Conservation (phyloP, 805 yeast genomes). For the Saturnispora zaruensis region DNA sequence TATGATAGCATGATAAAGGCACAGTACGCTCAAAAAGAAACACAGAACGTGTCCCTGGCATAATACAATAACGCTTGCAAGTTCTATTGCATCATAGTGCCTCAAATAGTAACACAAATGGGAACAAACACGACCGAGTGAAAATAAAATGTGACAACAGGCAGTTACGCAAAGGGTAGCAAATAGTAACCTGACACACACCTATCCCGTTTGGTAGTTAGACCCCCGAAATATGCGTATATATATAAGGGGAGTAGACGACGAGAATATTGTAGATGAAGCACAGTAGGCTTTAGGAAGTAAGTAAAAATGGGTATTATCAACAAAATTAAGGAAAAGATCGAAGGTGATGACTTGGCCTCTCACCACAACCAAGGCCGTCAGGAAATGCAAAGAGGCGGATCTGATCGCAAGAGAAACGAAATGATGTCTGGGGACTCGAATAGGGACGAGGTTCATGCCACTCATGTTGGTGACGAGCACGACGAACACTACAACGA, state of each 20-base stretch:
- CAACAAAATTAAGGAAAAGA: slow-evolving; percentile 6
- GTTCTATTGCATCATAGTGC: not conserved
- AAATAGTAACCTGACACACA: not conserved
- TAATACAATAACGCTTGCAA: not conserved
- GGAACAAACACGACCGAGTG: too few relatives aligned
- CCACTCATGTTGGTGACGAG: not conserved
- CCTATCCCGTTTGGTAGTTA: not conserved
- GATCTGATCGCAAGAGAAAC: slow-evolving; percentile 2
- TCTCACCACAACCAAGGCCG: not conserved
- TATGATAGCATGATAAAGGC: not conserved
- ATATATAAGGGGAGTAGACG: not conserved
- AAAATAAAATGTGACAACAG: too few relatives aligned
- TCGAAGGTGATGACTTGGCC: slow-evolving; percentile 1
- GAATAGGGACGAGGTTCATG: slow-evolving; percentile 10
- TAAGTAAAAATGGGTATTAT: slow-evolving; percentile 13
- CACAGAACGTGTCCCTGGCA: not conserved
- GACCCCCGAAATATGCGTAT: too few relatives aligned
- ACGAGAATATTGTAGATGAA: too few relatives aligned
- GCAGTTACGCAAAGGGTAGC: not conserved
- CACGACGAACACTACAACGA: slow-evolving; percentile 2
- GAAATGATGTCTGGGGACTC: slow-evolving; percentile 11
- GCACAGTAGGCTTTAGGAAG: too few relatives aligned
- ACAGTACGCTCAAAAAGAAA: not conserved
- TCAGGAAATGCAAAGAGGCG: not conserved
- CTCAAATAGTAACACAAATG: not conserved